These are phyloP conservation scores for Daldinia eschscholtzii DNA, from an alignment of 2,329 filamentous ascomycete species.

Conservation along the genomic window DNA sequence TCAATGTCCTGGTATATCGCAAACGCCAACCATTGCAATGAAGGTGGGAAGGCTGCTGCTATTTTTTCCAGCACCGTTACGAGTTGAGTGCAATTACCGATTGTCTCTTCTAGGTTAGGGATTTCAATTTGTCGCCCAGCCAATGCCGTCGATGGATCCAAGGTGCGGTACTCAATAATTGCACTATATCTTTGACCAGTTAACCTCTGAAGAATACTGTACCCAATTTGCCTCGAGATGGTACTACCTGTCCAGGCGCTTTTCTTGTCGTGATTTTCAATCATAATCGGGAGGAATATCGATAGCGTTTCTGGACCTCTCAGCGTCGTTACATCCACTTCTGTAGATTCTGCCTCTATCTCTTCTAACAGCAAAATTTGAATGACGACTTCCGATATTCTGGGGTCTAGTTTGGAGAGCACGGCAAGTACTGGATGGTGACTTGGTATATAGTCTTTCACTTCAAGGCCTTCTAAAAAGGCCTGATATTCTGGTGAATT, in stretches of 20 bases:
- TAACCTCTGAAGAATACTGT: slow-evolving; percentile 51
- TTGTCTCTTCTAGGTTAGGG: slow-evolving; percentile 37
- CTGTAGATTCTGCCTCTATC: slow-evolving; percentile 47
- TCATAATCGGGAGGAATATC: slow-evolving; percentile 58
- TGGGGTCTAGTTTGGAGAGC: slow-evolving; percentile 49
- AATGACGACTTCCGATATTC: slow-evolving; percentile 58
- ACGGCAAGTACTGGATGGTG: slow-evolving; percentile 46
- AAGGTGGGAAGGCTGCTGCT: slow-evolving; percentile 21
- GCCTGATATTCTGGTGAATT: slow-evolving; percentile 36
- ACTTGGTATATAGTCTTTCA: slow-evolving; percentile 46
- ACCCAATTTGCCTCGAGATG: slow-evolving; percentile 54
- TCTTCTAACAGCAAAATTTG: slow-evolving; percentile 52
- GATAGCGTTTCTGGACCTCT: slow-evolving; percentile 49
- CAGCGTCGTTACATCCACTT: slow-evolving; percentile 12
- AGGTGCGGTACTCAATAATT: slow-evolving; percentile 57
- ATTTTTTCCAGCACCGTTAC: slow-evolving; percentile 47
- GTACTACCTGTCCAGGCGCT: slow-evolving; percentile 58
- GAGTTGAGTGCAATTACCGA: slow-evolving; percentile 46
- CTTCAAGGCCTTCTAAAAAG: slow-evolving; percentile 47
- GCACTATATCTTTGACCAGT: slow-evolving; percentile 13
- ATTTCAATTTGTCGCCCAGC: slow-evolving; percentile 53
- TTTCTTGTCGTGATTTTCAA: slow-evolving; percentile 55
- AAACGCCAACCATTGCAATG: slow-evolving; percentile 53
- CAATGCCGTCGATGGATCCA: slow-evolving; percentile 48
- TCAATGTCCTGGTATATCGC: slow-evolving; percentile 55